A percentile compares a stretch with the other conserved stretches of the same genome.
phyloP scores from a whole-genome alignment of 495 filamentous ascomycete genomes.

The Annulohypoxylon bovei region DNA sequence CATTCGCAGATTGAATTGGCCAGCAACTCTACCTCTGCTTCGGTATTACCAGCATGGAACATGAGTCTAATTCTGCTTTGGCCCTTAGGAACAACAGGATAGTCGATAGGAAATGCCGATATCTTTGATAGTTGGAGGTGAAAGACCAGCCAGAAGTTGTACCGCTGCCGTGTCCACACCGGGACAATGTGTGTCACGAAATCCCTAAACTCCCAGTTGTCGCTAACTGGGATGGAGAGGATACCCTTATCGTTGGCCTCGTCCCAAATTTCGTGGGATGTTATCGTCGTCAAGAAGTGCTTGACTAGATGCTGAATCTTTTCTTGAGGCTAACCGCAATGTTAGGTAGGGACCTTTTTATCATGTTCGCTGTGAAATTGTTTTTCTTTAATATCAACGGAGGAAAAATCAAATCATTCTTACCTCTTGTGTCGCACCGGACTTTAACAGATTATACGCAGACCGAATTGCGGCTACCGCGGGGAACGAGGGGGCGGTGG shows the following conservation, averaged over 20 bases:
- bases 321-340: constrained; percentile 48
- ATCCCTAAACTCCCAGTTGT: constrained; percentile 28
- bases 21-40: constrained; percentile 57
- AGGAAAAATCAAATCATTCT: neutral
- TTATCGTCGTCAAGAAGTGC: constrained; percentile 49
- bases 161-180: constrained; percentile 35
- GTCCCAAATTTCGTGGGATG: constrained; percentile 43
- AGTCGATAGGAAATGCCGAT: constrained; percentile 56
- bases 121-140: constrained; percentile 49
- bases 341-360: neutral
- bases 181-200: constrained; percentile 42
- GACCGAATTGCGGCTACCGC: constrained; percentile 58
- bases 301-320: constrained; percentile 52
- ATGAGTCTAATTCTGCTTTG: constrained; percentile 61
- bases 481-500: constrained; percentile 60
- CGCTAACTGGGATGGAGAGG: constrained; percentile 24
- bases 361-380: neutral
- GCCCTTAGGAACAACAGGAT: constrained; percentile 60
- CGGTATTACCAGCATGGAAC: constrained; percentile 61
- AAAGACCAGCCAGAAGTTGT: constrained; percentile 51
- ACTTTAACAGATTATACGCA: constrained; percentile 53
- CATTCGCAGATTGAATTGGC: constrained; percentile 53
- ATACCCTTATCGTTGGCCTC: constrained; percentile 49
- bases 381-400: neutral
- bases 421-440: constrained; percentile 56